Evolutionary conservation across 225 moss, liverwort and hornwort species (phyloP), one percentile per base, ranked within the genome.

Genomic region (Rhytidiadelphus loreus): DNA sequence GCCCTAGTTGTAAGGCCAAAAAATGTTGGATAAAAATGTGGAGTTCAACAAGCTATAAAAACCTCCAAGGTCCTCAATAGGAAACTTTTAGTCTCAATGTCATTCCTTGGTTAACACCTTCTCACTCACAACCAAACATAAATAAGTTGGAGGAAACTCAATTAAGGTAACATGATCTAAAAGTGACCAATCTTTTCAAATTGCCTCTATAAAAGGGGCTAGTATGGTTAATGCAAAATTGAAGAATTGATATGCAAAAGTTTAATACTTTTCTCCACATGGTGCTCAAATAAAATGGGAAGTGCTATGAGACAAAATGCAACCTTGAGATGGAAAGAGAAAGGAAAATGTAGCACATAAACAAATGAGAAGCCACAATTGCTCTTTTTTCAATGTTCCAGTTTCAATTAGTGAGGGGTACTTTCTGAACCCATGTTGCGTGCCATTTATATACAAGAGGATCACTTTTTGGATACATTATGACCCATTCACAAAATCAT

Each of bases 401-500:
- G 37, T 37, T 65, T 21, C 37, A 66, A 21, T 11, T 65, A 20
- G 37, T 65, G 3, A 66, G 0, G 19, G 66, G 12, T 7, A 12
- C 37, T 37, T 37, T 21, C 1, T 37, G 6, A 68, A n/a, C 0
- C n/a, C n/a, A 12, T n/a, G 22, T 37, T n/a, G 22, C 11, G 0
- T 21, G n/a, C 22, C 1, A 22, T 68, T n/a, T 37, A 66, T 15
- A 12, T 35, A 35, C 3, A 65, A 65, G 6, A 19, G 2, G 16
- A 17, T 37, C 12, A 66, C 12, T 37, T 37, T 68, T 7, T 12
- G 12, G 4, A 68, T n/a, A 68, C 12, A n/a, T 68, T 2, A 68
- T 12, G 7, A 35, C 1, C 21, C n/a, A n/a, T 68, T n/a, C 2
- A n/a, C 0, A n/a, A 0, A 22, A 11, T 3, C 22, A 66, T 66